These are phyloP conservation scores for Ascochyta viciae-villosae DNA, from an alignment of 2,329 filamentous ascomycete species.

Conservation along the genomic window DNA sequence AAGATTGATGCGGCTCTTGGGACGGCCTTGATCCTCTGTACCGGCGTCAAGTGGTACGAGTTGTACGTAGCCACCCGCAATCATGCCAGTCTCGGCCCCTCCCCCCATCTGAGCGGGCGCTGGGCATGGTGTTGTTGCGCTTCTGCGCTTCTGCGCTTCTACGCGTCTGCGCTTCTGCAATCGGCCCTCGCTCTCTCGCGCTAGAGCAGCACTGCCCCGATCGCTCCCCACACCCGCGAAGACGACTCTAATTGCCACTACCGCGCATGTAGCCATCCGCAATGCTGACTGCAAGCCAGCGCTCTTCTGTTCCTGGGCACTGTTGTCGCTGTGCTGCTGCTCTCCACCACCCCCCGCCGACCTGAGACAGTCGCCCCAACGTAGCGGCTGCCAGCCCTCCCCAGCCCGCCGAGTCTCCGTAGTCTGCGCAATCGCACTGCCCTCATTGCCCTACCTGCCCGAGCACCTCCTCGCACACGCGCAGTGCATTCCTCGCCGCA, in stretches of 20 bases:
- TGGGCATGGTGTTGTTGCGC: slow-evolving; percentile 13
- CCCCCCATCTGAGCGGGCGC: slow-evolving; percentile 13
- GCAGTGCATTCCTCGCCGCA: neutral
- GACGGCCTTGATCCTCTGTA: slow-evolving; percentile 25
- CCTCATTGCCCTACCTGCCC: neutral
- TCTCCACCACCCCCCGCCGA: slow-evolving; percentile 28
- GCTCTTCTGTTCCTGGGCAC: slow-evolving; percentile 26
- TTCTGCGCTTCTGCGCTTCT: too few species aligned
- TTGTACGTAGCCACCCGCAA: slow-evolving; percentile 27
- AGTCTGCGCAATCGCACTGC: slow-evolving; percentile 15
- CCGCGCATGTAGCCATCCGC: slow-evolving; percentile 29
- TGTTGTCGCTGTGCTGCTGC: slow-evolving; percentile 17
- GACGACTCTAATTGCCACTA: slow-evolving; percentile 28
- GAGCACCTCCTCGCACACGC: neutral
- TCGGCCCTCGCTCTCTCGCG: slow-evolving; percentile 21
- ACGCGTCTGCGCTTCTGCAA: slow-evolving; percentile 8
- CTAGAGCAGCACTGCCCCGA: slow-evolving; percentile 32
- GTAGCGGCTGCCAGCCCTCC: slow-evolving; percentile 16
- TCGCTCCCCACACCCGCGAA: slow-evolving; percentile 33
- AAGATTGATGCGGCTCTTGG: slow-evolving; percentile 35
- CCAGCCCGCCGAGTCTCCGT: neutral
- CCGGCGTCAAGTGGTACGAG: slow-evolving; percentile 38
- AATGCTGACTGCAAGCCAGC: slow-evolving; percentile 43
- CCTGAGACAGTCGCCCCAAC: slow-evolving; percentile 39
- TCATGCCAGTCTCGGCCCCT: slow-evolving; percentile 1